These are phyloP conservation scores for Schoenoplectus triqueter DNA, from an alignment of 202 grass and related monocot genomes.

Conservation along the genomic window DNA sequence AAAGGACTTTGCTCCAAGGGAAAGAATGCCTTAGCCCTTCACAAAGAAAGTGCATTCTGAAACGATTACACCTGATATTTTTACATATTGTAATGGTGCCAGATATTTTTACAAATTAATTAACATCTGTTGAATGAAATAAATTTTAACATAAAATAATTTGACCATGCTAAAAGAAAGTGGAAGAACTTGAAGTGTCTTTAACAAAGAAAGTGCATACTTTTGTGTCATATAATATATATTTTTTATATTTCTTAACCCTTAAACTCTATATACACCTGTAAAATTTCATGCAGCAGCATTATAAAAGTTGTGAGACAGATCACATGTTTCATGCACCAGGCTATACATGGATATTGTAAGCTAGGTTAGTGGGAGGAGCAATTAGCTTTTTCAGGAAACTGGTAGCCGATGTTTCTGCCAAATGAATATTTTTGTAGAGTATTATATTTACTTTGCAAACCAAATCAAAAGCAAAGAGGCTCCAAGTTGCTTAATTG, in stretches of 20 bases:
- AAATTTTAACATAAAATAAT: too few relatives aligned
- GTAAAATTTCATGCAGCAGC: neutral
- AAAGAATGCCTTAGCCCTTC: neutral
- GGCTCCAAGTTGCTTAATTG: neutral
- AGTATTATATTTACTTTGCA: neutral
- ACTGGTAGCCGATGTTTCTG: neutral
- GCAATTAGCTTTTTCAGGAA: neutral
- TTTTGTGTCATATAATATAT: too few relatives aligned
- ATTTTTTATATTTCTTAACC: too few relatives aligned
- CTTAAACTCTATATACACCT: neutral
- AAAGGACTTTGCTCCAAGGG: too few relatives aligned
- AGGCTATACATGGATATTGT: neutral
- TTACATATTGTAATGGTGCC: too few relatives aligned
- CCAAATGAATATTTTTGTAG: neutral
- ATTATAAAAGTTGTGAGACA: neutral
- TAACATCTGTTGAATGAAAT: too few relatives aligned
- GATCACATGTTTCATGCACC: neutral
- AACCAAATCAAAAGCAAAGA: neutral
- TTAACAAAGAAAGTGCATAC: too few relatives aligned
- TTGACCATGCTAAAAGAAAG: too few relatives aligned
- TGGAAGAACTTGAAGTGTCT: too few relatives aligned
- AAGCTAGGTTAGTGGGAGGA: neutral
- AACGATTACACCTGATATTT: too few relatives aligned
- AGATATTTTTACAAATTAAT: too few relatives aligned
- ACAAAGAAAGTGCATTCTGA: too few relatives aligned